These are phyloP conservation scores for Syzygium aqueum DNA, from an alignment of 345 rosid genomes.

Conservation along the genomic window DNA sequence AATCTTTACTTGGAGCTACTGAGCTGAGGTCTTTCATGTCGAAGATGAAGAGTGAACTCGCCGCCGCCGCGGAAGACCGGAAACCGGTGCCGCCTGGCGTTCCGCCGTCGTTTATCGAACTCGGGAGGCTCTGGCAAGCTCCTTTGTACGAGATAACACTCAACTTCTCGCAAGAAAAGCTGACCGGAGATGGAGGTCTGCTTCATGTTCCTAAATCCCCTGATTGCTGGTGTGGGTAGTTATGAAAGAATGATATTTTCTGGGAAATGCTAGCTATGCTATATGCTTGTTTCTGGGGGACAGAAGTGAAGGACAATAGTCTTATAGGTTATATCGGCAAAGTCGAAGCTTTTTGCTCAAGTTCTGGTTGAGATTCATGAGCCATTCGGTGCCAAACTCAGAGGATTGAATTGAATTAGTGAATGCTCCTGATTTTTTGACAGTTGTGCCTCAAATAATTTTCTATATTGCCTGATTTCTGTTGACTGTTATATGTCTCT, in stretches of 20 bases:
- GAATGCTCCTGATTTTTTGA: background rate
- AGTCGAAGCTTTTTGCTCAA: background rate
- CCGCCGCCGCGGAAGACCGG: slow-evolving; percentile 10
- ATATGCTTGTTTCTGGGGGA: background rate
- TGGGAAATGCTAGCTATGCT: background rate
- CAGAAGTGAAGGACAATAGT: background rate
- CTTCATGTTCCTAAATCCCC: background rate
- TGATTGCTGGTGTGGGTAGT: background rate
- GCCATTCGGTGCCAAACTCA: background rate
- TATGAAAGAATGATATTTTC: background rate
- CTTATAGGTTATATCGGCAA: background rate
- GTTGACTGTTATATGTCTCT: background rate
- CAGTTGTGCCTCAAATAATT: background rate
- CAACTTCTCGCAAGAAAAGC: slow-evolving; percentile 11
- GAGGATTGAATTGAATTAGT: background rate
- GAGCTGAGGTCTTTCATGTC: slow-evolving; percentile 37
- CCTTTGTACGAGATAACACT: slow-evolving; percentile 58
- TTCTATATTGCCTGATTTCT: background rate
- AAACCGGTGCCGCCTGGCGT: background rate
- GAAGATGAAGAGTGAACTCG: slow-evolving; percentile 21
- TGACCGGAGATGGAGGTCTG: slow-evolving; percentile 18
- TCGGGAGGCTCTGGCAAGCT: slow-evolving; percentile 76
- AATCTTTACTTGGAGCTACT: slow-evolving; percentile 23
- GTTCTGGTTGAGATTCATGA: background rate
- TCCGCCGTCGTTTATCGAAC: slow-evolving; percentile 47